These are phyloP conservation scores for Actinomucor elegans DNA, from an alignment of 371 early-diverging fungal species.

Conservation along the genomic window DNA sequence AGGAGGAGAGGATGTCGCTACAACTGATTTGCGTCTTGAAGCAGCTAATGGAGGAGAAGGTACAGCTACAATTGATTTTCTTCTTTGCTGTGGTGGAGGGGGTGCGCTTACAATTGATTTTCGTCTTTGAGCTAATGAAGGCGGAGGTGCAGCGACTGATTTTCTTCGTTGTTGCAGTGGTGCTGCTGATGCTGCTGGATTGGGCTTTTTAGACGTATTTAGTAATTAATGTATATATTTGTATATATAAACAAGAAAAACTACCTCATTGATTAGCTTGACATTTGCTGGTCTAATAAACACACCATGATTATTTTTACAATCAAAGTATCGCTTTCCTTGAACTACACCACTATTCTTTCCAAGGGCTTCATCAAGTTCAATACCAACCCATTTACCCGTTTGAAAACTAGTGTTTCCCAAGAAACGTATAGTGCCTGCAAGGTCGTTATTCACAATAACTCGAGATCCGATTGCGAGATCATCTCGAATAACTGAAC, in stretches of 20 bases:
- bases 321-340: constrained; percentile 82
- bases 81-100: constrained; percentile 11
- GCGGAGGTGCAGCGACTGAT: constrained; percentile 14
- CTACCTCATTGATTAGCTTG: constrained; percentile 15
- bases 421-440: constrained; percentile 62
- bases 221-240: not conserved
- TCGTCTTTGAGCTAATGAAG: constrained; percentile 18
- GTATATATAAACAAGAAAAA: too few relatives aligned
- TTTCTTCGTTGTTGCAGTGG: not conserved
- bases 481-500: constrained; percentile 19
- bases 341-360: constrained; percentile 82
- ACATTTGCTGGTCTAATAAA: constrained; percentile 79
- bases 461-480: constrained; percentile 52
- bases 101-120: constrained; percentile 4
- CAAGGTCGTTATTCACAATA: constrained; percentile 57
- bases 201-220: not conserved
- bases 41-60: not conserved
- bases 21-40: constrained; percentile 1
- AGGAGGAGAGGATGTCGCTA: not conserved
- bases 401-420: constrained; percentile 73
- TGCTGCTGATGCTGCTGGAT: not conserved
- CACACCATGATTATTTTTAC: constrained; percentile 71
- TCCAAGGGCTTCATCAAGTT: constrained; percentile 69
- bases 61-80: constrained; percentile 16
- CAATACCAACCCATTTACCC: constrained; percentile 83